These are phyloP conservation scores for Odontarrhena argentea DNA, from an alignment of 345 rosid species.

Conservation along the genomic window DNA sequence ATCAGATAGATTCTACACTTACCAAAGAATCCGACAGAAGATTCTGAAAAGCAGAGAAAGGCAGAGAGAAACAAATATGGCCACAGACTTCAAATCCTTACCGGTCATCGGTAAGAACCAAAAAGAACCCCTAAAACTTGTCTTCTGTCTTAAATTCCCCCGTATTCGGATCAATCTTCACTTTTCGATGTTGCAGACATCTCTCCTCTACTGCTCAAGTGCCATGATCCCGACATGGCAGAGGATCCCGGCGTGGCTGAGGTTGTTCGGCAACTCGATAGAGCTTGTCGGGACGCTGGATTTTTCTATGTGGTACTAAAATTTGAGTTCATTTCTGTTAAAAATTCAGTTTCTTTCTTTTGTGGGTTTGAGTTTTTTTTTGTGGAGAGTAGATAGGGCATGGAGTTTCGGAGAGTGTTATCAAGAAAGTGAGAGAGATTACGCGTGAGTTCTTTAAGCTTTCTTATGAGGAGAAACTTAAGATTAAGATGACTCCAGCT, in stretches of 20 bases:
- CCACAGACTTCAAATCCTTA: constrained; percentile 65
- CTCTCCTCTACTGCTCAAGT: constrained; percentile 56
- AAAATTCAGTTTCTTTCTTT: not conserved
- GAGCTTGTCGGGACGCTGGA: constrained; percentile 82
- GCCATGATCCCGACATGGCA: constrained; percentile 62
- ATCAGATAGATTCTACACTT: constrained; percentile 2
- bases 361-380: not conserved
- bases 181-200: constrained; percentile 52
- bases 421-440: constrained; percentile 52
- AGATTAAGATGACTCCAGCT: constrained; percentile 69
- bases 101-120: constrained; percentile 55
- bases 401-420: constrained; percentile 66
- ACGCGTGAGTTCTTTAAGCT: constrained; percentile 59
- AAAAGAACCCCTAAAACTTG: not conserved
- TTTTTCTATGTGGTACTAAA: constrained; percentile 82
- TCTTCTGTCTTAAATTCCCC: not conserved
- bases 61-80: constrained; percentile 33
- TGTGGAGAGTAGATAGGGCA: constrained; percentile 64
- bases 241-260: constrained; percentile 56
- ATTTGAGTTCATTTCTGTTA: not conserved
- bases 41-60: constrained; percentile 2
- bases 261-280: constrained; percentile 67
- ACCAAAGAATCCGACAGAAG: not conserved
- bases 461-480: constrained; percentile 65
- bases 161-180: not conserved